Evolutionary conservation across 1,284 basidiomycete species (phyloP), one percentile per base, ranked within the genome.

Genomic region (Mrakiaceae sp.): DNA sequence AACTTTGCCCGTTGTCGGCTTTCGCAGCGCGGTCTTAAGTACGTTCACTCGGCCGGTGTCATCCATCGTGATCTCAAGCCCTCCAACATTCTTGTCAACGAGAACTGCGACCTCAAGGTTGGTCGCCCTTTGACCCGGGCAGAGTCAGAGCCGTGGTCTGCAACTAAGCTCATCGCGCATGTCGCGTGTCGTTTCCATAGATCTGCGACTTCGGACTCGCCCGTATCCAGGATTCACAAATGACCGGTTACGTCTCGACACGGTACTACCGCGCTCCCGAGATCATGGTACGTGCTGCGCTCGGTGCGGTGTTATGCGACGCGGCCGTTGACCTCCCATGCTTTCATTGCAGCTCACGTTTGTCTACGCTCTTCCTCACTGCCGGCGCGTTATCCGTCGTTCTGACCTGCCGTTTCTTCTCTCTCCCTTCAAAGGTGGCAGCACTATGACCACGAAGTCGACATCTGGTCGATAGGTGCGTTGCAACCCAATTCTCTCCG

Each of bases 211-310:
- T 96, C 76, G 92, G 92, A 12, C 83, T 95, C 16, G 92, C 92
- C 0, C 88, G 3, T 84, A 88, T 71, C 83, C 86, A 7, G 79
- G 77, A 51, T 87, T 83, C 14, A 83, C 88, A 67, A 89, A 91
- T 95, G 87, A 95, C 91, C 0, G 92, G 94, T 4, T 60, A 98
- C 75, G 95, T 98, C 69, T 97, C 94, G 68, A 98, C 68, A 98
- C 96, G 90, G 74, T 95, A 92, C 91, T 95, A 95, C 74, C 85
- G 91, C 47, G 92, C 91, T 0, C 91, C 92, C 0, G 91, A 95
- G 76, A 89, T 95, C 68, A 95, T 95, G 92, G 81, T 94, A 51
- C 92, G 75, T 76, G 27, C 27, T 27, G 27, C 27, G 27, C 27
- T 27, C 27, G 27, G 27, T 27, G 27, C 27, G 27, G 27, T 27